Evolutionary conservation across 345 rosid genomes (phyloP), one percentile per base, ranked within the genome.

Genomic region (Arabis hirsuta): DNA sequence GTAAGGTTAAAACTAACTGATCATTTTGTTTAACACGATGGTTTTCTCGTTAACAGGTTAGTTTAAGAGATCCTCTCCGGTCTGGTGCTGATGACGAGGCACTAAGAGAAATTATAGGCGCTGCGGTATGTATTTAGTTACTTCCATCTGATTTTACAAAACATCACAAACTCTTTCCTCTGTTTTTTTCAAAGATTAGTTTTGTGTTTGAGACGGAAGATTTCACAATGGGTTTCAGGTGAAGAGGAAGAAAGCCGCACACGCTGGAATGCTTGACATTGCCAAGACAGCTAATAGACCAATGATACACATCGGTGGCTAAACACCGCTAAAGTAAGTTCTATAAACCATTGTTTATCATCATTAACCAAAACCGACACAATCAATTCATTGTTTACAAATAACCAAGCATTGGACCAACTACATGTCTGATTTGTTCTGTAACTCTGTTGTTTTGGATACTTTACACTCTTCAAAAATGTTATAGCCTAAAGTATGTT

Each of bases 11-110:
- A 38, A 27, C 10, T 52, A 62, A 53, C 27, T 32, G 1, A 13
- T 62, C 39, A 22, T 36, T 48, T 48, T 46, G 16, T 45, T 31
- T 42, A 3, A 12, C 2, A 10, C 29, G 14, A 9, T 24, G 14
- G 29, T 61, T 24, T 31, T 77, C 9, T 67, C 79, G 66, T 54
- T 29, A 62, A 47, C 85, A 91, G 97, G 97, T 95, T 70, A 88
- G 96, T 83, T 79, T 91, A 70, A 90, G 99, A 77, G 97, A 91
- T 79, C 96, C 99, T 22, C 86, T 91, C 61, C 96, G 96, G 48
- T 55, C 74, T 39, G 91, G 95, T 70, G 96, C 85, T 67, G 82
- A 83, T 47, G 96, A 90, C 29, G 76, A 83, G 10, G 84, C 77
- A 26, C 89, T 95, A 24, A 82, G 88, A 77, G 90, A 84, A 74